These are phyloP conservation scores for Castanospermum australe DNA, from an alignment of 306 rosid species.

Conservation along the genomic window DNA sequence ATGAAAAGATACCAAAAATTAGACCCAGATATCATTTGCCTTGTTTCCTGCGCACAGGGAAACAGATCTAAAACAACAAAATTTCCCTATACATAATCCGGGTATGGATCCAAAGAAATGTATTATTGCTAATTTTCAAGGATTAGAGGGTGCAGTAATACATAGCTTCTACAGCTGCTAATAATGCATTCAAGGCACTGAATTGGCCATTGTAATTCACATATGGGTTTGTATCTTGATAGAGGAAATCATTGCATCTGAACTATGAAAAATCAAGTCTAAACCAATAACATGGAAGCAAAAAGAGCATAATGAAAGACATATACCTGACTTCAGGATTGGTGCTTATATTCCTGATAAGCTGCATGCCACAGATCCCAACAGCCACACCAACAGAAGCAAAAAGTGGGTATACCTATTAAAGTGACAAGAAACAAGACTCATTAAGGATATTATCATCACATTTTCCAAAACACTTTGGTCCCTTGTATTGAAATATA, in stretches of 20 bases:
- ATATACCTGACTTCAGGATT: constrained; percentile 92
- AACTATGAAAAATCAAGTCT: background rate
- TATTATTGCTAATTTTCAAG: background rate
- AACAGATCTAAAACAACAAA: background rate
- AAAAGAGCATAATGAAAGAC: background rate
- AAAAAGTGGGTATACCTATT: constrained; percentile 85
- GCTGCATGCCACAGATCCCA: constrained; percentile 84
- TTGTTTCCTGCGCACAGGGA: background rate
- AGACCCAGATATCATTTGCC: background rate
- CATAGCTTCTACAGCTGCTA: background rate
- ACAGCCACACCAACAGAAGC: constrained; percentile 79
- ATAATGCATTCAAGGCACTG: background rate
- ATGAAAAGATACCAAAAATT: background rate
- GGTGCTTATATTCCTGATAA: constrained; percentile 65
- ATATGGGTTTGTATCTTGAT: background rate
- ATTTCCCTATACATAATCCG: background rate
- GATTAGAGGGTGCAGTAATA: background rate
- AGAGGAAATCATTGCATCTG: background rate
- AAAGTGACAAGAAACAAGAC: background rate
- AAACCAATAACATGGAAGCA: background rate
- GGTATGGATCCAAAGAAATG: background rate
- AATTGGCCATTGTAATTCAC: background rate
- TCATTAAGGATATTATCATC: background rate
- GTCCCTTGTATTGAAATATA: background rate
- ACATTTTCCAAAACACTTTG: no score